These are phyloP conservation scores for Amanita molliuscula DNA, from an alignment of 768 basidiomycete genomes.

Conservation along the genomic window DNA sequence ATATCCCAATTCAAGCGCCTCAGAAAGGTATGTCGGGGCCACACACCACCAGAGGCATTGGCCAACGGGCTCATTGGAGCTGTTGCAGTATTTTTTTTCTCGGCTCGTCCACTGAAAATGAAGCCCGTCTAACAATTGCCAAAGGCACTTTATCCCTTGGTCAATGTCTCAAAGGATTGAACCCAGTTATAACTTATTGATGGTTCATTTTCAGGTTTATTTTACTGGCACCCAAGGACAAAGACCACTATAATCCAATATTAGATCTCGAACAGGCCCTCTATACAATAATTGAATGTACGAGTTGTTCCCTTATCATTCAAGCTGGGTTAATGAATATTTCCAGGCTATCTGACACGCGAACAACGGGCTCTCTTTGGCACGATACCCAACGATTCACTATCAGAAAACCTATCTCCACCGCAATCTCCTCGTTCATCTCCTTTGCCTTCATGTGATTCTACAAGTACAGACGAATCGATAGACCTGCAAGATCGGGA, in stretches of 20 bases:
- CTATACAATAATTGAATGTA: conserved; percentile 64
- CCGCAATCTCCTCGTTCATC: conserved; percentile 29
- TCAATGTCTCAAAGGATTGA: conserved; percentile 8
- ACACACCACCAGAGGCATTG: conserved; percentile 5
- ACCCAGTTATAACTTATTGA: neutral
- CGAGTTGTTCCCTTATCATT: conserved; percentile 12
- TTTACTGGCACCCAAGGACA: conserved; percentile 72
- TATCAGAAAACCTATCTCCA: conserved; percentile 29
- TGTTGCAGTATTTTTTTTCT: conserved; percentile 5
- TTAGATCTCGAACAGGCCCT: conserved; percentile 66
- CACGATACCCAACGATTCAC: conserved; percentile 41
- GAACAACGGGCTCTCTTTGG: conserved; percentile 60
- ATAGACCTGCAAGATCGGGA: conserved; percentile 13
- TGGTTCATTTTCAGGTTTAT: conserved; percentile 41
- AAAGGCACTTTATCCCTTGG: conserved; percentile 3
- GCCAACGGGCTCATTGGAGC: conserved; percentile 6
- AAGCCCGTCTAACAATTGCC: conserved; percentile 1
- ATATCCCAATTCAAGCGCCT: conserved; percentile 63
- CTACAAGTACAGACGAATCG: conserved; percentile 19
- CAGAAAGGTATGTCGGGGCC: conserved; percentile 44
- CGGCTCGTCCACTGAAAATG: neutral
- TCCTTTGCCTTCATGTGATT: conserved; percentile 21
- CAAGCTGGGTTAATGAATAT: conserved; percentile 7
- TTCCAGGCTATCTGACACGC: conserved; percentile 55
- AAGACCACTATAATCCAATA: conserved; percentile 82